Percentiles rank a stretch among this genome's conserved stretches.
Evolutionary conservation across 345 rosid species (phyloP).

Genomic region (Brassica incana): DNA sequence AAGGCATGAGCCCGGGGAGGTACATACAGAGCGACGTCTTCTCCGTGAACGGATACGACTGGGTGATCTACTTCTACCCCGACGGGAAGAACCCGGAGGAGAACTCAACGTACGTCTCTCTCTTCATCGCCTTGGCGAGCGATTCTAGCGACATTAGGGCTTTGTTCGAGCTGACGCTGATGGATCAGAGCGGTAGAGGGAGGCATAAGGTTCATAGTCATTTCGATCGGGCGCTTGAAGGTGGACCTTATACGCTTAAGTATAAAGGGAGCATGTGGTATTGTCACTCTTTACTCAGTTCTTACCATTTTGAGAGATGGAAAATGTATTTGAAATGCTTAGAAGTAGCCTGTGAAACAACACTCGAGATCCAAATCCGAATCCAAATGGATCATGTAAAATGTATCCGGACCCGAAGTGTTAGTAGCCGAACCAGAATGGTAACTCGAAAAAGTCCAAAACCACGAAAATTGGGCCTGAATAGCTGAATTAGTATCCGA

Average conservation of each 20-base stretch:
- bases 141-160: constrained; percentile 94
- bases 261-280: constrained; percentile 98
- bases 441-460: no score
- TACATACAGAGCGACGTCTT: constrained; percentile 79
- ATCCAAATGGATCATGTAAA: no score
- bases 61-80: constrained; percentile 95
- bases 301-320: not conserved
- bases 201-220: constrained; percentile 91
- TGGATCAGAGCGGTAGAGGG: constrained; percentile 93
- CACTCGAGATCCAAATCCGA: no score
- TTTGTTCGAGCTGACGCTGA: constrained; percentile 75
- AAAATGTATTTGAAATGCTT: not conserved
- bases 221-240: constrained; percentile 83
- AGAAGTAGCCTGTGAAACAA: no score
- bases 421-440: not conserved
- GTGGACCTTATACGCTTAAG: constrained; percentile 87
- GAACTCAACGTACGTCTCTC: constrained; percentile 65
- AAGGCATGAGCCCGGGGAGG: constrained; percentile 80
- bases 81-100: constrained; percentile 91
- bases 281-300: not conserved
- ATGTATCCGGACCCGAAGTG: not conserved
- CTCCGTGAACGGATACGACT: constrained; percentile 84
- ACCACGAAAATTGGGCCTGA: no score
- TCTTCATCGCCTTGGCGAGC: constrained; percentile 85
- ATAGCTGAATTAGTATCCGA: not conserved